Evolutionary conservation across 2,329 filamentous ascomycete genomes (phyloP), one percentile per base, ranked within the genome.

Genomic region (Trichoderma harzianum): DNA sequence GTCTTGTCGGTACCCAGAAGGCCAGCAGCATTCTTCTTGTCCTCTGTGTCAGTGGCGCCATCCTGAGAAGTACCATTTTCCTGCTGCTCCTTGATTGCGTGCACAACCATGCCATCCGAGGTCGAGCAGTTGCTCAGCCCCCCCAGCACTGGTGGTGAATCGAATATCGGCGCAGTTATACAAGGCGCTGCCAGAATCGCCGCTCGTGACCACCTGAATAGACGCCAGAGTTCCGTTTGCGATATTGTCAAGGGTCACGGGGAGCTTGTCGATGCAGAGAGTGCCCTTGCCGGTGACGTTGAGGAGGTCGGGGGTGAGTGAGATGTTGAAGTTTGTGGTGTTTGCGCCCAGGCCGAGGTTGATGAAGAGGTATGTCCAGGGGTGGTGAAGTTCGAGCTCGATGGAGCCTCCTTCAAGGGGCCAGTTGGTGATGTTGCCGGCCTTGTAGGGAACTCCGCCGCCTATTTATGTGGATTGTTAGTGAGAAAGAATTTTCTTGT

Each of bases 91-190:
- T 76, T 77, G 73, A 85, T 75, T 12, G 71, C 69, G 55, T 72
- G 72, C 34, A 79, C 76, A 26, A 82, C 83, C 58, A 93, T 82
- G 39, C 86, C 87, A 4, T 78, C 76, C 0, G 78, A 76, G 26
- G 58, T 67, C 4, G 72, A 77, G 73, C 79, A 80, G 72, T 80
- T 80, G 30, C 82, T 78, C 18, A 86, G 83, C 10, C 82, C 79
- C 79, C 21, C 85, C 82, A 5, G 87, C 84, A 12, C 83, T 82
- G 66, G 83, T 82, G 36, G 85, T 86, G 82, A 95, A 91, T 30
- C 88, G 90, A 75, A 94, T 88, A 76, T 95, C 92, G 77, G 92
- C 90, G 80, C 92, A 95, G 80, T 91, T 92, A 81, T 93, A 94
- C 36, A 94, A 82, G 18, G 91, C 89, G 51, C 84, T 86, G 24